Base-by-base conservation (phyloP, 1,284 basidiomycete species). In the Abortiporus biennis region DNA sequence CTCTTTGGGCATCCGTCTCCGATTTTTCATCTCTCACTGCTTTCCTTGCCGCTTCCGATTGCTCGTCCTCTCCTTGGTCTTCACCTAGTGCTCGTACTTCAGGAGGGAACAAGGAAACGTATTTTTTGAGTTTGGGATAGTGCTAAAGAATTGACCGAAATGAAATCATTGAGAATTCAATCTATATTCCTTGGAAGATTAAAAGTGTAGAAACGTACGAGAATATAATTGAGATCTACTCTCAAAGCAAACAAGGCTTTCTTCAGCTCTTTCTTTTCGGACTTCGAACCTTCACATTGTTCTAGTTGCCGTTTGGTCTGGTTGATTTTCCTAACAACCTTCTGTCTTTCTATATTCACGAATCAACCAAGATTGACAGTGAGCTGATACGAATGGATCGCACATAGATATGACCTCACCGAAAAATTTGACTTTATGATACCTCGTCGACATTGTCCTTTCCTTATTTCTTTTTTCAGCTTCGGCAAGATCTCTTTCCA, bases 351-450 rank as follows among this genome's bases (percentile, higher is more conserved):
- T 89, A 43, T 6, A 38, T 29, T 20, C 11, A 36, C n/a, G 16
- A 23, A 32, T 21, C 2, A 21, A 11, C 24, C 2, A 15, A 24
- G 45, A 6, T 42, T 11, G 20, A n/a, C n/a, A n/a, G n/a, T n/a
- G n/a, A n/a, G n/a, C n/a, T n/a, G n/a, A n/a, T n/a, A n/a, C 9
- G 9, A 15, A 36, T 22, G 21, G 24, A 11, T 15, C 23, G 3
- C 15, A 27, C 2, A 44, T 6, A 29, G 19, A 11, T n/a, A 42
- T 24, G 21, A 9, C 66, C 79, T 48, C 49, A 89, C 89, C 90
- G 50, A 93, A 93, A 65, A 93, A 93, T 62, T 91, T 93, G 55
- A 91, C 68, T 63, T 80, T 88, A 54, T 92, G 91, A 61, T 94
- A 94, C 49, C 75, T 76, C 33, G 73, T 63, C 0, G 88, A 85